These are phyloP conservation scores for Aspergillus carlsbadensis DNA, from an alignment of 495 filamentous ascomycete genomes.

Conservation along the genomic window DNA sequence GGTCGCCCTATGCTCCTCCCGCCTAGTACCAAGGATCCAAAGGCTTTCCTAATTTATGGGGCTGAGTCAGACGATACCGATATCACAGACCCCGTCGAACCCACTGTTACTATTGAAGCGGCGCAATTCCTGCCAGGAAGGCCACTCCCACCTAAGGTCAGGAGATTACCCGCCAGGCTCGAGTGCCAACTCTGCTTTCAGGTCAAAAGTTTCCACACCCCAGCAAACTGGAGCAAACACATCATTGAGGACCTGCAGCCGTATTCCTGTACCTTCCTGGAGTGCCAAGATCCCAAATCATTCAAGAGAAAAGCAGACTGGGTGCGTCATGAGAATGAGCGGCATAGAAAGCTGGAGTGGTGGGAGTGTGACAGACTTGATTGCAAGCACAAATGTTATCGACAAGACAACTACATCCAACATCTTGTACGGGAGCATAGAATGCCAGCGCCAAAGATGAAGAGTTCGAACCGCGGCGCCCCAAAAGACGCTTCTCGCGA, in stretches of 20 bases:
- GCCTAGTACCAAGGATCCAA: slow-evolving; percentile 40
- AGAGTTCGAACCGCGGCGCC: slow-evolving; percentile 36
- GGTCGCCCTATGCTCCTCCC: slow-evolving; percentile 52
- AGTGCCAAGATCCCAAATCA: slow-evolving; percentile 83
- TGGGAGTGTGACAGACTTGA: slow-evolving; percentile 82
- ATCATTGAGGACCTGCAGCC: slow-evolving; percentile 93
- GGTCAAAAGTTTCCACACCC: slow-evolving; percentile 86
- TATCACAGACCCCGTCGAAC: slow-evolving; percentile 60
- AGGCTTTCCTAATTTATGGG: slow-evolving; percentile 47
- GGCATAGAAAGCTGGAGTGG: slow-evolving; percentile 87
- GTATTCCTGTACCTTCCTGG: slow-evolving; percentile 87
- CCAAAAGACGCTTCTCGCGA: slow-evolving; percentile 28
- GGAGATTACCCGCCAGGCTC: slow-evolving; percentile 78
- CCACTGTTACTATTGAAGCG: slow-evolving; percentile 62
- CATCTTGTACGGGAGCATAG: slow-evolving; percentile 94
- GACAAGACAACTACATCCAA: slow-evolving; percentile 94
- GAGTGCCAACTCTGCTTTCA: slow-evolving; percentile 90
- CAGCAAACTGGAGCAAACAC: slow-evolving; percentile 97
- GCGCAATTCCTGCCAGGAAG: slow-evolving; percentile 77
- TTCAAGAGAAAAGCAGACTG: slow-evolving; percentile 97
- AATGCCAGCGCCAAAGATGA: slow-evolving; percentile 68
- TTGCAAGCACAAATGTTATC: slow-evolving; percentile 79
- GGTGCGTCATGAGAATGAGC: slow-evolving; percentile 92
- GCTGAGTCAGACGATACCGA: slow-evolving; percentile 62
- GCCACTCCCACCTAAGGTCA: slow-evolving; percentile 62